Percentiles rank a stretch among this genome's conserved stretches.
Evolutionary conservation across 192 early-diverging fungal species (phyloP).

Genomic region (Backusella parvicylindrica): DNA sequence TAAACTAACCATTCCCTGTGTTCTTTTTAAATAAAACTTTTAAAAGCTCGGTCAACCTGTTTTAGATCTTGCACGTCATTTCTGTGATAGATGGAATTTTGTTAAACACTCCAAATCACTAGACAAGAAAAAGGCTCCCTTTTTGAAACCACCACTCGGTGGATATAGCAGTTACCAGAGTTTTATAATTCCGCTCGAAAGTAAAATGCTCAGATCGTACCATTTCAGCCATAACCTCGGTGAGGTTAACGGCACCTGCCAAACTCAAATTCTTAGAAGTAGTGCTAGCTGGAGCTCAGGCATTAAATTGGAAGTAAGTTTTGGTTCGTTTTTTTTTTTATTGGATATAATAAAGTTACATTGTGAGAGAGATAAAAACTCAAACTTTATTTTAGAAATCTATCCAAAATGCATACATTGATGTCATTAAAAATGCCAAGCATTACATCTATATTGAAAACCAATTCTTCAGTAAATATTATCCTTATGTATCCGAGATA

Average conservation of each 20-base stretch:
- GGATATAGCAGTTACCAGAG: conserved; percentile 16
- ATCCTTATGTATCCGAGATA: too few relatives aligned
- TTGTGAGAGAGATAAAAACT: too few relatives aligned
- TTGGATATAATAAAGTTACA: not conserved
- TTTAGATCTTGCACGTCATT: conserved; percentile 77
- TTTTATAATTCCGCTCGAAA: conserved; percentile 45
- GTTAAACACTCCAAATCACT: conserved; percentile 65
- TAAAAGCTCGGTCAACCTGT: conserved; percentile 62
- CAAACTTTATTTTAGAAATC: conserved; percentile 41
- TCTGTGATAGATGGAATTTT: conserved; percentile 87
- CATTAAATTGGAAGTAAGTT: conserved; percentile 53
- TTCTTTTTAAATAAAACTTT: not conserved
- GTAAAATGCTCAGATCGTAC: conserved; percentile 35
- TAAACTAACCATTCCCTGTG: too few relatives aligned
- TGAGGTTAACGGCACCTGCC: conserved; percentile 54
- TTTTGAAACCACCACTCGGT: conserved; percentile 52
- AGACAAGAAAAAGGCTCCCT: conserved; percentile 57
- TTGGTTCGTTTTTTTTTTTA: too few relatives aligned
- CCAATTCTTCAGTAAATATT: conserved; percentile 89
- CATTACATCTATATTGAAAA: conserved; percentile 91
- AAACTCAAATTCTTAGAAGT: conserved; percentile 63
- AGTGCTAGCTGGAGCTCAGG: conserved; percentile 66
- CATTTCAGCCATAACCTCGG: conserved; percentile 45
- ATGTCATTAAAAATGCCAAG: conserved; percentile 66
- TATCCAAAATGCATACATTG: conserved; percentile 76